Evolutionary conservation across 164 flowering plant species (phyloP).

Genomic region (Malania oleifera): DNA sequence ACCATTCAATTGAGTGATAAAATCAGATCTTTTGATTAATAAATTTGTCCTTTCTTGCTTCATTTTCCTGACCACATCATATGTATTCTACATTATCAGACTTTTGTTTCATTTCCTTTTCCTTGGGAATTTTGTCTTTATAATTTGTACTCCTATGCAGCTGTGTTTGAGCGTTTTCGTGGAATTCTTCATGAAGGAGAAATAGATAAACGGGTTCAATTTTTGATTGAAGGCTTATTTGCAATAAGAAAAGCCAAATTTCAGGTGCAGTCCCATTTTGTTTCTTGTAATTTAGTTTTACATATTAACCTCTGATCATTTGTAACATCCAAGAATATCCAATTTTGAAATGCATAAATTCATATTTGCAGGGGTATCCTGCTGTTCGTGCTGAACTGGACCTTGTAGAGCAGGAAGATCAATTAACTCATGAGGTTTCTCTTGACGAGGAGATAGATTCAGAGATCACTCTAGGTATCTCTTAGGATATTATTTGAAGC

Average conservation of each 20-base stretch:
- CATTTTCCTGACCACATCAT: too few species aligned
- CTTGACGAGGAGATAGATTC: slow-evolving; percentile 72
- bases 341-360: neutral
- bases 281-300: neutral
- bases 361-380: slow-evolving; percentile 62
- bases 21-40: too few species aligned
- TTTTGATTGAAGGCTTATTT: slow-evolving; percentile 91
- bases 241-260: slow-evolving; percentile 94
- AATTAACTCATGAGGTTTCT: slow-evolving; percentile 81
- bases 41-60: too few species aligned
- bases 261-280: slow-evolving; percentile 43
- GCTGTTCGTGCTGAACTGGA: slow-evolving; percentile 92
- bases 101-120: neutral
- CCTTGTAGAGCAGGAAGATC: slow-evolving; percentile 92
- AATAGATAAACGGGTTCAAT: slow-evolving; percentile 90
- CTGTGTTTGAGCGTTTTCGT: slow-evolving; percentile 94
- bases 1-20: too few species aligned
- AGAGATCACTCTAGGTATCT: slow-evolving; percentile 71
- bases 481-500: slow-evolving; percentile 1
- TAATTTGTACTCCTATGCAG: slow-evolving; percentile 35
- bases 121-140: neutral
- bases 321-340: neutral
- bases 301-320: neutral
- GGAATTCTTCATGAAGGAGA: slow-evolving; percentile 98
- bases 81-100: neutral